A percentile compares a stretch with the other conserved stretches of the same genome.
These are phyloP conservation scores for Mucor sp. DNA, from an alignment of 371 early-diverging fungal species.

Conservation along the genomic window DNA sequence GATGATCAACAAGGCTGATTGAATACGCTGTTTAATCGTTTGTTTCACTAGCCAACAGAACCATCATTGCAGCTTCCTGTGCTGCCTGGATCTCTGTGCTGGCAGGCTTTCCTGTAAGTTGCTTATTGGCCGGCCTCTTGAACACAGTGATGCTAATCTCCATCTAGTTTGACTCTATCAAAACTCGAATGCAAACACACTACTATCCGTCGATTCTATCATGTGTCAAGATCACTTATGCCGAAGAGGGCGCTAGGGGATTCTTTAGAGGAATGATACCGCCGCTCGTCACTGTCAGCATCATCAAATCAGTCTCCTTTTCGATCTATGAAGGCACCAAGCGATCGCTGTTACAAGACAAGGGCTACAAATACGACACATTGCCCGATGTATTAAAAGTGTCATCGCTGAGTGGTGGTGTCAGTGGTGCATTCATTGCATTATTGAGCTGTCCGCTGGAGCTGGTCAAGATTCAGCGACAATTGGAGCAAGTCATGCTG, in stretches of 20 bases:
- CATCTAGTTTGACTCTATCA: conserved; percentile 73
- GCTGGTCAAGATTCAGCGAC: conserved; percentile 79
- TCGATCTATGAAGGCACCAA: conserved; percentile 72
- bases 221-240: conserved; percentile 69
- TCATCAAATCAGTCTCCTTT: conserved; percentile 75
- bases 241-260: conserved; percentile 72
- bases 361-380: conserved; percentile 38
- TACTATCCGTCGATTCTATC: conserved; percentile 65
- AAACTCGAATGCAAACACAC: conserved; percentile 83
- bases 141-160: background rate
- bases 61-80: conserved; percentile 62
- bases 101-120: conserved; percentile 63
- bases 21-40: background rate
- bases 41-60: conserved; percentile 49
- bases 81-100: conserved; percentile 63
- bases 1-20: background rate
- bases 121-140: background rate
- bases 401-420: conserved; percentile 63
- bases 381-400: conserved; percentile 44
- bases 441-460: conserved; percentile 76
- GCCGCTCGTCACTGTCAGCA: conserved; percentile 73
- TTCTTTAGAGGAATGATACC: conserved; percentile 79
- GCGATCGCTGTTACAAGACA: conserved; percentile 19
- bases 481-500: conserved; percentile 65
- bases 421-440: conserved; percentile 71